Evolutionary conservation across 495 filamentous ascomycete species (phyloP).

Genomic region (Saxophila tyrrhenica): DNA sequence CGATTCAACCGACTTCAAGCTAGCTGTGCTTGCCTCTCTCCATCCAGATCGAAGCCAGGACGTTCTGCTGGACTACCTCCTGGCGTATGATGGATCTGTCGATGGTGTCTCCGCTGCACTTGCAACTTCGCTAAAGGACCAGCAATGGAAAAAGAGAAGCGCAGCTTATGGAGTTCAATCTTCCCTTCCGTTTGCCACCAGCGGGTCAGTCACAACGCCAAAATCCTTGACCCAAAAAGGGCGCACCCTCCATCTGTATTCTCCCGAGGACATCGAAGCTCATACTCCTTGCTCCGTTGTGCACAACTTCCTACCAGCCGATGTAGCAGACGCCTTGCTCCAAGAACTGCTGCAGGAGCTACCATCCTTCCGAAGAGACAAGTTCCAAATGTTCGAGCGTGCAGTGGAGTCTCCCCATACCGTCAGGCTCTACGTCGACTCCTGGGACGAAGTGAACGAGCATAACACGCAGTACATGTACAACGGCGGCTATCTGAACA

Average conservation of each 20-base stretch:
- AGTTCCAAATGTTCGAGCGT: conserved; percentile 78
- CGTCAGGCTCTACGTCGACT: conserved; percentile 67
- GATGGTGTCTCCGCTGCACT: conserved; percentile 47
- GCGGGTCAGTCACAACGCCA: not conserved
- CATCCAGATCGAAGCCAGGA: conserved; percentile 48
- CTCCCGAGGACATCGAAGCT: conserved; percentile 62
- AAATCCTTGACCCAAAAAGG: conserved; percentile 60
- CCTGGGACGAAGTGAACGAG: conserved; percentile 42
- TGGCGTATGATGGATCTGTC: conserved; percentile 69
- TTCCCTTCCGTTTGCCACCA: conserved; percentile 34
- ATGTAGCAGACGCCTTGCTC: conserved; percentile 61
- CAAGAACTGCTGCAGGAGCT: conserved; percentile 66
- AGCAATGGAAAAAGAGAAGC: conserved; percentile 29
- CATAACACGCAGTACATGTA: conserved; percentile 76
- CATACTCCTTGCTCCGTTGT: conserved; percentile 84
- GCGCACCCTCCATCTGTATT: conserved; percentile 67
- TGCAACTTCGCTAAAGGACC: conserved; percentile 19
- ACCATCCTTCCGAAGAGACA: conserved; percentile 56
- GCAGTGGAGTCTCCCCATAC: conserved; percentile 74
- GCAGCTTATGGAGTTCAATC: conserved; percentile 40
- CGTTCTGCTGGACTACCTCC: conserved; percentile 62
- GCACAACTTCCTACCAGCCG: conserved; percentile 71
- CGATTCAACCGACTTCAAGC: conserved; percentile 73
- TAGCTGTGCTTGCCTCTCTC: conserved; percentile 72
- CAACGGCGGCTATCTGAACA: conserved; percentile 59